A percentile compares a stretch with the other conserved stretches of the same genome.
Evolutionary conservation across 2,329 filamentous ascomycete species (phyloP).

Genomic region (Phialemonium atrogriseum): DNA sequence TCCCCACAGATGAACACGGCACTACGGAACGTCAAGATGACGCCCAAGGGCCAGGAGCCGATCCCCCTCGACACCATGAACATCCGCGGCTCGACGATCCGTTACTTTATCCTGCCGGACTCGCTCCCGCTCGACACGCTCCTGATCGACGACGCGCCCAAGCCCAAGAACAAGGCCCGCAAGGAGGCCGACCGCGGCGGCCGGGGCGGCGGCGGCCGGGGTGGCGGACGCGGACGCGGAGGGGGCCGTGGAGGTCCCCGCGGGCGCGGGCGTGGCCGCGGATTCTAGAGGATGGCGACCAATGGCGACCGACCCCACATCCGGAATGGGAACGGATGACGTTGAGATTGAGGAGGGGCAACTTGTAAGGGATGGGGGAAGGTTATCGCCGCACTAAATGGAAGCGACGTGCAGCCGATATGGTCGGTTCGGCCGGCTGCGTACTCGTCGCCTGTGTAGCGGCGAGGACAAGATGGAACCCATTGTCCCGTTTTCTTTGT

Average conservation of each 20-base stretch:
- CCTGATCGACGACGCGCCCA: slow-evolving; percentile 90
- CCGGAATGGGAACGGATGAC: no score
- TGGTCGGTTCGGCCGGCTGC: not conserved
- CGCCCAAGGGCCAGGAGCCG: slow-evolving; percentile 75
- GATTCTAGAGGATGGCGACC: no score
- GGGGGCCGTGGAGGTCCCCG: slow-evolving; percentile 28
- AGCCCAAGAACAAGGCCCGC: slow-evolving; percentile 98
- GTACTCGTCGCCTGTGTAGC: not conserved
- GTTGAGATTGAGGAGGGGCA: slow-evolving; percentile 10
- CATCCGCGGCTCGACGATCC: slow-evolving; percentile 47
- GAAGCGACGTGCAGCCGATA: not conserved
- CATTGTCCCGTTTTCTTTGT: no score
- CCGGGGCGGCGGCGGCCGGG: slow-evolving; percentile 43
- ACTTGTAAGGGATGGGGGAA: not conserved
- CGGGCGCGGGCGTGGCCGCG: slow-evolving; percentile 25
- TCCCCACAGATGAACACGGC: slow-evolving; percentile 98
- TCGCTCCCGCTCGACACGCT: slow-evolving; percentile 91
- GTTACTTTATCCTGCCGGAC: slow-evolving; percentile 90
- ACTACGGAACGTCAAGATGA: slow-evolving; percentile 95
- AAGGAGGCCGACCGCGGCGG: slow-evolving; percentile 69
- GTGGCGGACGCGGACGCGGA: slow-evolving; percentile 46
- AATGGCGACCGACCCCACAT: no score
- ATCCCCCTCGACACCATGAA: slow-evolving; percentile 92
- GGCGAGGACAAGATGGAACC: no score
- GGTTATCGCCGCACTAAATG: no score